These are phyloP conservation scores for Corniculantispora saksenae DNA, from an alignment of 2,329 filamentous ascomycete species.

Conservation along the genomic window DNA sequence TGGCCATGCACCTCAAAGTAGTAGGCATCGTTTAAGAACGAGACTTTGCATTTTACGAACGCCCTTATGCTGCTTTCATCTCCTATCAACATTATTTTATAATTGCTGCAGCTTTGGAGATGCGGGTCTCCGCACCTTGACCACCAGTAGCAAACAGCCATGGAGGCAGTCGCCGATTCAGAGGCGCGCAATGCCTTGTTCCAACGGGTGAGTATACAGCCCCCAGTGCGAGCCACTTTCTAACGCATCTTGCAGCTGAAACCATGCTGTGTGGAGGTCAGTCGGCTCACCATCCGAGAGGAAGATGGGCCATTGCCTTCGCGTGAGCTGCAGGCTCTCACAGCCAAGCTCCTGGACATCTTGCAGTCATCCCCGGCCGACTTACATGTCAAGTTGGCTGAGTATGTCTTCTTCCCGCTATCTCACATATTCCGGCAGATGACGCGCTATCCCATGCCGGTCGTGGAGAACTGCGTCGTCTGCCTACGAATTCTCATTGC, in stretches of 20 bases:
- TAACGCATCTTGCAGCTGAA: slow-evolving; percentile 51
- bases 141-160: slow-evolving; percentile 22
- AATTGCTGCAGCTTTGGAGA: neutral
- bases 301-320: slow-evolving; percentile 42
- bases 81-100: neutral
- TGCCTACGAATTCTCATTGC: slow-evolving; percentile 73
- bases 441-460: slow-evolving; percentile 67
- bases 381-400: slow-evolving; percentile 80
- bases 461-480: slow-evolving; percentile 75
- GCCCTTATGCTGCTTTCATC: neutral
- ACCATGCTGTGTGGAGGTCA: slow-evolving; percentile 62
- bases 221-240: neutral
- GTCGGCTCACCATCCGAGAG: slow-evolving; percentile 55
- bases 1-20: neutral
- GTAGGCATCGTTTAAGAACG: neutral
- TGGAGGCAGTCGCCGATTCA: slow-evolving; percentile 28
- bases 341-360: slow-evolving; percentile 46
- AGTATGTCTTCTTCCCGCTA: slow-evolving; percentile 93
- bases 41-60: neutral
- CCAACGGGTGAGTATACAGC: slow-evolving; percentile 28
- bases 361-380: slow-evolving; percentile 48
- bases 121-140: neutral
- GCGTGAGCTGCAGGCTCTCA: slow-evolving; percentile 48
- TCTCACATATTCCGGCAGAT: slow-evolving; percentile 82
- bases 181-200: slow-evolving; percentile 34